Evolutionary conservation across 108 stramenopile genomes (phyloP).

Genomic region (Skeletonema grethae): DNA sequence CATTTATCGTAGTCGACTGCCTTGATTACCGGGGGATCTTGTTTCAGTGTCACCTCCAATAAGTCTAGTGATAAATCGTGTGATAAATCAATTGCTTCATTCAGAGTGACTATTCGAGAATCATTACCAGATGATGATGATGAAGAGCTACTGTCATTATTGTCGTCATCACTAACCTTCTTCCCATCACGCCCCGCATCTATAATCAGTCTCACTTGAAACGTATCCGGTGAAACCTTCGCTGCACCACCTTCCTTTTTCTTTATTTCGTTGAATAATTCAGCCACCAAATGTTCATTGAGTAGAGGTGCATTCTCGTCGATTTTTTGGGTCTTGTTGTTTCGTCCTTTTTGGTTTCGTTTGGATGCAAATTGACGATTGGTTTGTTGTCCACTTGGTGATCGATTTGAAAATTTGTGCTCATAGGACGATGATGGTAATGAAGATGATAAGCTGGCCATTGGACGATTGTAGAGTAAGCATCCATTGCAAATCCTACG

Average conservation of each 20-base stretch:
- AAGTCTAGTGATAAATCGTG: conserved; percentile 54
- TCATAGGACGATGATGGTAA: background rate
- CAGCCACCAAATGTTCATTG: conserved; percentile 46
- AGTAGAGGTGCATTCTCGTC: conserved; percentile 35
- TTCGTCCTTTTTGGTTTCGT: background rate
- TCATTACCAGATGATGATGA: conserved; percentile 1
- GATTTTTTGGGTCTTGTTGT: background rate
- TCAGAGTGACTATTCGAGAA: conserved; percentile 48
- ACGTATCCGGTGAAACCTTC: conserved; percentile 38
- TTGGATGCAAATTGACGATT: conserved; percentile 5
- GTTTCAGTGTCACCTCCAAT: conserved; percentile 48
- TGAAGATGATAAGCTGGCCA: background rate
- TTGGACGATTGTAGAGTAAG: background rate
- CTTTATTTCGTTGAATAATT: conserved; percentile 20
- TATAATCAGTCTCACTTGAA: conserved; percentile 61
- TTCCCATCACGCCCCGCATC: conserved; percentile 52
- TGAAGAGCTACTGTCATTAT: background rate
- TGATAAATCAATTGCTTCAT: conserved; percentile 55
- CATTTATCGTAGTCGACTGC: conserved; percentile 54
- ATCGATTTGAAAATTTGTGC: background rate
- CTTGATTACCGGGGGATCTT: conserved; percentile 67
- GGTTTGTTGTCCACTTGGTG: background rate
- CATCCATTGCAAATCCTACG: background rate
- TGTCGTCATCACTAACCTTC: background rate
- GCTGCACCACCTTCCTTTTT: background rate